A percentile compares a stretch with the other conserved stretches of the same genome.
Conservation (phyloP, 805 yeast genomes). For the Suhomyces kilbournensis region DNA sequence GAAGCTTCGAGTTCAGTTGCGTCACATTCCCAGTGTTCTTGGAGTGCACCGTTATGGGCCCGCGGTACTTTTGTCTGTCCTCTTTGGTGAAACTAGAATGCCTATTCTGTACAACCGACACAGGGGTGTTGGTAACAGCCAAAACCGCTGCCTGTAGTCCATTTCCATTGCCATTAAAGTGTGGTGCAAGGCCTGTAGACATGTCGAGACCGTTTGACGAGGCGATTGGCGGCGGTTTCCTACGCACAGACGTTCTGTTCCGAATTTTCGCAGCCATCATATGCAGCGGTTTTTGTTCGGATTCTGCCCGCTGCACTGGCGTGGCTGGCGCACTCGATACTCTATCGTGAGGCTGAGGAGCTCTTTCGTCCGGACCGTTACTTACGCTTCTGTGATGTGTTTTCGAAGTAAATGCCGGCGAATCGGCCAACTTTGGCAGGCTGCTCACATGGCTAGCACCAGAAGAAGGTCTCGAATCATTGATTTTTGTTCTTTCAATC, state of each 20-base stretch:
- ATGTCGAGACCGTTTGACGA: slow-evolving; percentile 18
- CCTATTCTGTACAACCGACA: slow-evolving; percentile 19
- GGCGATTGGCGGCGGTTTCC: slow-evolving; percentile 30
- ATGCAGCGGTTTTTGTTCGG: slow-evolving; percentile 3
- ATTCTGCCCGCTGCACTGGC: not conserved
- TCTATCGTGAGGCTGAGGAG: too few species aligned
- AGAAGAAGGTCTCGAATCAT: too few species aligned
- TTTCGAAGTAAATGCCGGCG: slow-evolving; percentile 18
- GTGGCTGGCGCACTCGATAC: not conserved
- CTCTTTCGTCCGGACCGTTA: not conserved
- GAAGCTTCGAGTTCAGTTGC: slow-evolving; percentile 56
- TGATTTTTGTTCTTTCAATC: slow-evolving; percentile 9
- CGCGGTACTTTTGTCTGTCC: slow-evolving; percentile 7
- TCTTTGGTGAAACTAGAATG: slow-evolving; percentile 39
- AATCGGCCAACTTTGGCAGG: slow-evolving; percentile 21
- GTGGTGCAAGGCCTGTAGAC: slow-evolving; percentile 29
- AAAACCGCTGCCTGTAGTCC: slow-evolving; percentile 42
- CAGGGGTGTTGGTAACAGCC: slow-evolving; percentile 36
- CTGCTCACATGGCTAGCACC: not conserved
- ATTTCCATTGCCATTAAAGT: slow-evolving; percentile 22
- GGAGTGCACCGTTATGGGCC: slow-evolving; percentile 4
- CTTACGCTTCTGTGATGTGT: slow-evolving; percentile 7
- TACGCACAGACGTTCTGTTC: slow-evolving; percentile 14
- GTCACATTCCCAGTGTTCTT: slow-evolving; percentile 34
- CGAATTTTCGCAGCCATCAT: slow-evolving; percentile 15